Percentiles rank a stretch among this genome's conserved stretches.
phyloP scores from a whole-genome alignment of 2,329 filamentous ascomycete genomes.

The Apiospora aurea region DNA sequence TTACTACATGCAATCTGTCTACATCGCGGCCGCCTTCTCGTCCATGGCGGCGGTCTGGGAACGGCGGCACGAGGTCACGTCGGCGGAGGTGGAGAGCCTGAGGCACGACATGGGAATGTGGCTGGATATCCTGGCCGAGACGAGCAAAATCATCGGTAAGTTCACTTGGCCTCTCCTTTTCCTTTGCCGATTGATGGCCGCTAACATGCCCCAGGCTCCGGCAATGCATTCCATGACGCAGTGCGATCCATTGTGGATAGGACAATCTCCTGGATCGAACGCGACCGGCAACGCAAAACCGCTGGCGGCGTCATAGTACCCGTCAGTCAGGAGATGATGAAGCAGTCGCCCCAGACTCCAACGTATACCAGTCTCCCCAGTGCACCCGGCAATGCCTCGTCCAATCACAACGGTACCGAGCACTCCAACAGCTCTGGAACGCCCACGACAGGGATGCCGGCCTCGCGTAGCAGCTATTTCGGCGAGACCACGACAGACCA shows the following conservation, averaged over 20 bases:
- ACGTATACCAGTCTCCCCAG: constrained; percentile 36
- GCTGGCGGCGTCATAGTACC: constrained; percentile 31
- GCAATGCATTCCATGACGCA: constrained; percentile 51
- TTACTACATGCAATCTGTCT: constrained; percentile 78
- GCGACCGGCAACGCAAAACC: constrained; percentile 52
- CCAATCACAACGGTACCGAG: constrained; percentile 34
- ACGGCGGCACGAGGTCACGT: constrained; percentile 65
- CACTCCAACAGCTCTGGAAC: constrained; percentile 30
- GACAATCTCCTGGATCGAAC: constrained; percentile 60
- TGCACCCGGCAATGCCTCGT: constrained; percentile 30
- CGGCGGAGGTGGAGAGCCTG: constrained; percentile 65
- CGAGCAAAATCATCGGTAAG: constrained; percentile 71
- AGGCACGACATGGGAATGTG: constrained; percentile 73
- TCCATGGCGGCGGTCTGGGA: constrained; percentile 75
- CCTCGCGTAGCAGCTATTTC: constrained; percentile 38
- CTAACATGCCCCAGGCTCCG: constrained; percentile 48
- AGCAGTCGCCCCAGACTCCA: constrained; percentile 40
- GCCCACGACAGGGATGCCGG: constrained; percentile 35
- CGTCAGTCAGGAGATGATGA: constrained; percentile 40
- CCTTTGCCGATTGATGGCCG: not conserved
- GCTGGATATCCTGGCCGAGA: constrained; percentile 72
- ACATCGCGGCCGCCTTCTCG: constrained; percentile 76
- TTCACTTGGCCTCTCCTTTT: constrained; percentile 28
- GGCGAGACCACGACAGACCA: constrained; percentile 36
- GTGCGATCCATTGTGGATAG: constrained; percentile 57